Evolutionary conservation across 148 eudicot genomes (phyloP).

Genomic region (Silene conica): DNA sequence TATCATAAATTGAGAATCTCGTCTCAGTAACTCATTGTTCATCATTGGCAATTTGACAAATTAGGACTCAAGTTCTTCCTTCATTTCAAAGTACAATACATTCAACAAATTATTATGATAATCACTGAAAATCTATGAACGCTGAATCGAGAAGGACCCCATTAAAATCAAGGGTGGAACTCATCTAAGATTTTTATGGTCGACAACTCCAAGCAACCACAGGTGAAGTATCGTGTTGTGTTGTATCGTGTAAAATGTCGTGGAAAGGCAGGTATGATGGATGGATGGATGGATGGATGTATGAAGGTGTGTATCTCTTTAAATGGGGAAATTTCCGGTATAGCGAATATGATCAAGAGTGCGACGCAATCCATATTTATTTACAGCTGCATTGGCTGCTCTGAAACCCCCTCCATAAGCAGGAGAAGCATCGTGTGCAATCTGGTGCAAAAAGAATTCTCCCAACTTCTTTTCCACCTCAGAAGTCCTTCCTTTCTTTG

Average conservation of each 20-base stretch:
- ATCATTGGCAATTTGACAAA: neutral
- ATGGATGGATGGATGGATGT: neutral
- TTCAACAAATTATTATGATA: constrained; percentile 14
- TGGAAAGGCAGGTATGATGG: constrained; percentile 1
- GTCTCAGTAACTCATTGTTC: constrained; percentile 9
- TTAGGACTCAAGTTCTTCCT: neutral
- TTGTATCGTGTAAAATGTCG: constrained; percentile 14
- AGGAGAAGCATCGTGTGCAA: constrained; percentile 78
- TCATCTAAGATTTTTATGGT: constrained; percentile 14
- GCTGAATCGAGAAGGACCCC: constrained; percentile 15
- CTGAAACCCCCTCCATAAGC: constrained; percentile 94
- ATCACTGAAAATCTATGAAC: neutral
- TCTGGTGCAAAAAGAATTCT: constrained; percentile 84
- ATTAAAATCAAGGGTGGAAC: constrained; percentile 23
- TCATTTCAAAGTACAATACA: neutral
- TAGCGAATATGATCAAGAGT: constrained; percentile 74
- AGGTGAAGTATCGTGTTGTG: neutral
- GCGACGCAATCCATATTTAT: constrained; percentile 66
- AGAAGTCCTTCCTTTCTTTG: constrained; percentile 86
- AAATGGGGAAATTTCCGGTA: constrained; percentile 75
- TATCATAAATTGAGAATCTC: neutral
- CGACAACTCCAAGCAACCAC: constrained; percentile 7
- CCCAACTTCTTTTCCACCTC: constrained; percentile 73
- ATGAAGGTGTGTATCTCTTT: constrained; percentile 19
- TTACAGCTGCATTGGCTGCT: constrained; percentile 81